Conservation (phyloP, 108 stramenopile species). For the Discostella pseudostelligera region DNA sequence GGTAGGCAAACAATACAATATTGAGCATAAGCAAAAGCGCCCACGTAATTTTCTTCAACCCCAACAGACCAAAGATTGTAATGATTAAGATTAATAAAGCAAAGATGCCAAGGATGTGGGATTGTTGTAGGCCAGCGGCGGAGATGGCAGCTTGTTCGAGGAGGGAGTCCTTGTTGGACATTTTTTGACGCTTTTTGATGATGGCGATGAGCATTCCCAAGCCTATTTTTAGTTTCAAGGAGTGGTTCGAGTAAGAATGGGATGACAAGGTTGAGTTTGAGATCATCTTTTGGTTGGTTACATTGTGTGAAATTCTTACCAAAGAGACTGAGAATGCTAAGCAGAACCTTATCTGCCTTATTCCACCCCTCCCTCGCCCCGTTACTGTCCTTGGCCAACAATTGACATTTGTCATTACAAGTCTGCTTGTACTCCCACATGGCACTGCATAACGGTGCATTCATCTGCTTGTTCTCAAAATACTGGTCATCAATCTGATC, state of each 20-base stretch:
- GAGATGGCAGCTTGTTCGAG: conserved; percentile 84
- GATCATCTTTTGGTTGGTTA: too few species aligned
- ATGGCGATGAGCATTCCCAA: conserved; percentile 72
- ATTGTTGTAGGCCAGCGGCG: conserved; percentile 79
- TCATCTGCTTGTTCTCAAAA: conserved; percentile 71
- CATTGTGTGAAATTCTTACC: conserved; percentile 51
- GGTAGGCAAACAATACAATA: conserved; percentile 74
- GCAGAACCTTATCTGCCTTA: conserved; percentile 73
- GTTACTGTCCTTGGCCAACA: conserved; percentile 39
- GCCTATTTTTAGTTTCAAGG: conserved; percentile 29
- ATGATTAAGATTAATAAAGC: conserved; percentile 65
- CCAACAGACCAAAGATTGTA: conserved; percentile 69
- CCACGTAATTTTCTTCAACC: conserved; percentile 82
- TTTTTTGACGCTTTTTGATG: conserved; percentile 67
- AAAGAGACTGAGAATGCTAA: conserved; percentile 68
- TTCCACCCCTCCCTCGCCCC: conserved; percentile 64
- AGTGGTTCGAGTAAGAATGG: too few species aligned
- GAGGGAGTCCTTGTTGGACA: conserved; percentile 85
- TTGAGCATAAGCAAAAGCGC: conserved; percentile 70
- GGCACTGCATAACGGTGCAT: conserved; percentile 74
- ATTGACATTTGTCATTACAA: conserved; percentile 53
- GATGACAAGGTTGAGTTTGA: background rate
- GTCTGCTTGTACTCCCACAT: conserved; percentile 71
- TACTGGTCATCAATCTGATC: conserved; percentile 80
- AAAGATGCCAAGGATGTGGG: conserved; percentile 76